Base-by-base conservation (phyloP, 495 filamentous ascomycete genomes). In the Endocarpon pusillum region DNA sequence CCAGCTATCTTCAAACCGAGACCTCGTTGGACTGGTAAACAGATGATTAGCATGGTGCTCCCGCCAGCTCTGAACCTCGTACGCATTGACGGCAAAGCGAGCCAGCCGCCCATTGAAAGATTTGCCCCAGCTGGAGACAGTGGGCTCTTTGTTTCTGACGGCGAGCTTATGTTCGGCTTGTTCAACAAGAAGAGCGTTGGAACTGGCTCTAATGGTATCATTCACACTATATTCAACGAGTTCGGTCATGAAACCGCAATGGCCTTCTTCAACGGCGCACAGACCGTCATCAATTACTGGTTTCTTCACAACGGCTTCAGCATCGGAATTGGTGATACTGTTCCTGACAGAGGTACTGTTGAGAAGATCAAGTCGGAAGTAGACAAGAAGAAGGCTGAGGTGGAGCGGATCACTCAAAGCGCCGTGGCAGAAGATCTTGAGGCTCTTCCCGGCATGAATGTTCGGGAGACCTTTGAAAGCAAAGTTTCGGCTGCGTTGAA, bases 21-120 rank as follows among this genome's bases (percentile, higher is more conserved):
- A 31, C 85, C 91, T 12, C 71, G 81, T 39, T 99, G 89, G 89
- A 94, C 91, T n/a, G 89, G 89, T 44, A 99, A 99, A 57, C 89
- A 99, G 58, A 77, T 99, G 37, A 74, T 89, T 45, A 92, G 85
- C 58, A 71, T 99, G 67, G 71, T 85, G 32, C 80, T 99, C 39
- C 89, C 87, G 7, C 60, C 71, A 26, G 82, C 81, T 34, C 69
- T 96, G 41, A 96, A 91, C 47, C 67, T 94, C 19, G 47, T 73
- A 20, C 74, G 79, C 42, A 54, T 63, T 21, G 58, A 61, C 9
- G 60, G 67, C 12, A 31, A 31, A 31, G 47, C 61, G n/a, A 55
- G 61, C 32, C n/a, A n/a, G n/a, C 52, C 61, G 3, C 45, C 58
- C 21, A 55, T 59, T 4, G 63, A 70, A 46, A 69, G 66, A 26